Base-by-base conservation (phyloP, 2,329 filamentous ascomycete species). In the Helotiales sp. region DNA sequence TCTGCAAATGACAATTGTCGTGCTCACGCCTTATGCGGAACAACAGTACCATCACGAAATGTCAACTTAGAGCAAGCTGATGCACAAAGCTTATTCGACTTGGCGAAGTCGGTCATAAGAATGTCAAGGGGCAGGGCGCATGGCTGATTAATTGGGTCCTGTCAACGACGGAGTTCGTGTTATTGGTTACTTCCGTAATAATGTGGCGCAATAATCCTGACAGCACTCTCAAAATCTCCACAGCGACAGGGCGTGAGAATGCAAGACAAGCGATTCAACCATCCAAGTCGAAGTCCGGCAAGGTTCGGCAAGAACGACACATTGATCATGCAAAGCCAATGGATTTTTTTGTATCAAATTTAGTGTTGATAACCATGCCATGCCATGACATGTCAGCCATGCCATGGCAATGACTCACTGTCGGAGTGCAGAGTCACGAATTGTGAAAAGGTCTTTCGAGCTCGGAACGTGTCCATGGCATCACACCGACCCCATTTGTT, bases 121-220 rank as follows among this genome's bases (percentile, higher is more conserved):
- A 52, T 52, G 54, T 57, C 54, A 57, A 22, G 8, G n/a, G 8
- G 54, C 54, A 57, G 54, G 54, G 54, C 54, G 54, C 32, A 32
- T 15, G 32, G 54, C 54, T 57, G 34, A 32, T 57, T 20, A 57
- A 37, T 13, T 37, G 20, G 54, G 54, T 40, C 20, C 2, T 57
- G 10, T 2, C n/a, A 40, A 34, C 6, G 20, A 57, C 22, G 7
- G 10, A 8, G 32, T 34, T n/a, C 20, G 15, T 57, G 7, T 40
- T 26, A 57, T 57, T 57, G 54, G 54, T 37, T 20, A 40, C 15
- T 57, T 57, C 11, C 11, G 11, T 15, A n/a, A 40, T 17, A 15
- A 57, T 57, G 54, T 57, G 54, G 54, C 54, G 30, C 20, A 7
- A 55, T 52, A n/a, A 17, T 22, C 26, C 30, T 15, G 6, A 5